Evolutionary conservation across 352 stramenopile species (phyloP).

Genomic region (Vaucheria bursata): DNA sequence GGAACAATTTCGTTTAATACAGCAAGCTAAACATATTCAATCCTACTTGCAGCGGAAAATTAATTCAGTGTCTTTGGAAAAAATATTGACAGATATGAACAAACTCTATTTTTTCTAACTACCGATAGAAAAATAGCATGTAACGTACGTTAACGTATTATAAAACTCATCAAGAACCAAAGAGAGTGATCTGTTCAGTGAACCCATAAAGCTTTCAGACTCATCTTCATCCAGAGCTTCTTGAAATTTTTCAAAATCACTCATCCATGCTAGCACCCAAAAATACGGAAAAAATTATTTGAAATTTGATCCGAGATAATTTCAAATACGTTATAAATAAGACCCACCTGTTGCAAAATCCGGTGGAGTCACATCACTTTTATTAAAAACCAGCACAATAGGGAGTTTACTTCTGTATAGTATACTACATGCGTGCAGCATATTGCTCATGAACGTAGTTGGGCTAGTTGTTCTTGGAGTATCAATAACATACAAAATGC

Average conservation of each 20-base stretch:
- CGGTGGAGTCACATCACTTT: conserved; percentile 58
- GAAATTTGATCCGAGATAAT: neutral
- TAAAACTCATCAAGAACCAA: conserved; percentile 89
- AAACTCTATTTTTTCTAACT: conserved; percentile 25
- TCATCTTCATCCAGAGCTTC: conserved; percentile 75
- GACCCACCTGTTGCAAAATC: conserved; percentile 34
- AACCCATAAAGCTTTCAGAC: conserved; percentile 81
- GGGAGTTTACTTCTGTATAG: conserved; percentile 94
- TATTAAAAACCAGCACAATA: conserved; percentile 96
- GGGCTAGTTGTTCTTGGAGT: conserved; percentile 86
- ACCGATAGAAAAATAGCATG: conserved; percentile 86
- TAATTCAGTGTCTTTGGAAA: neutral
- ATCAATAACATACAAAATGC: conserved; percentile 93
- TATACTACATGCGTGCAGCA: conserved; percentile 98
- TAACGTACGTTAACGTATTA: conserved; percentile 80
- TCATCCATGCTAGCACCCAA: conserved; percentile 83
- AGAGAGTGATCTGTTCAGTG: conserved; percentile 74
- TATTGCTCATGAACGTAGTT: conserved; percentile 99
- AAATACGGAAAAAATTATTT: neutral
- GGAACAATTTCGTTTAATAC: neutral
- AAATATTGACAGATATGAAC: conserved; percentile 18
- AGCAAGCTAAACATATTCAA: neutral
- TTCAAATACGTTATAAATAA: neutral
- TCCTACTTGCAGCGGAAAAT: neutral
- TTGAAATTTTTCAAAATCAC: conserved; percentile 96